Evolutionary conservation across 352 stramenopile species (phyloP), one percentile per base, ranked within the genome.

Genomic region (Pythium rishiriense): DNA sequence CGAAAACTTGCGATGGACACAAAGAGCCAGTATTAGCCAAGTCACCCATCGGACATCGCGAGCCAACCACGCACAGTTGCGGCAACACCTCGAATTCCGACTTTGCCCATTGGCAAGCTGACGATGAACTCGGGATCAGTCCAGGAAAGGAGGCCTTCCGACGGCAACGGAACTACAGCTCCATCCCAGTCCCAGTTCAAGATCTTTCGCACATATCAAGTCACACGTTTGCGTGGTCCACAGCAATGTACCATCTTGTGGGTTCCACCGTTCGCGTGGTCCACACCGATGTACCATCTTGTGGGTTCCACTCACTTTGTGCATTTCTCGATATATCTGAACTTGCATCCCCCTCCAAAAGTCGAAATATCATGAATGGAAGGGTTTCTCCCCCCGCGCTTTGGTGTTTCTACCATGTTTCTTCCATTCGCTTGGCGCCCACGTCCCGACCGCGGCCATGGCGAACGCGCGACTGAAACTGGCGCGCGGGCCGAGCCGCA

Each of bases 401-500:
- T 46, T n/a, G 1, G 1, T 22, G 8, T n/a, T 26, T 24, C 50
- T 11, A 47, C 35, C 33, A 2, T 50, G 43, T 33, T 5, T 17
- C 22, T 59, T 59, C 39, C 8, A 21, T 14, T 28, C 46, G 45
- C 33, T 64, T 47, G n/a, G n/a, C n/a, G n/a, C n/a, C n/a, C n/a
- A n/a, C n/a, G n/a, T n/a, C n/a, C n/a, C n/a, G n/a, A n/a, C n/a
- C n/a, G n/a, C n/a, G n/a, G n/a, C n/a, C 41, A 90, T 91, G 82
- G 82, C 82, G 68, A 91, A 91, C 70, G 82, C 82, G 82, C 79
- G 79, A 70, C 63, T 91, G 61, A 82, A 87, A 73, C 72, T 87
- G 60, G 74, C 79, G 58, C 74, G 79, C 26, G 74, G 73, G 19
- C 66, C 70, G 17, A 66, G 47, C 28, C 67, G 72, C 33, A 68